Evolutionary conservation across 768 basidiomycete genomes (phyloP).

Genomic region (Cytidiella melzeri): DNA sequence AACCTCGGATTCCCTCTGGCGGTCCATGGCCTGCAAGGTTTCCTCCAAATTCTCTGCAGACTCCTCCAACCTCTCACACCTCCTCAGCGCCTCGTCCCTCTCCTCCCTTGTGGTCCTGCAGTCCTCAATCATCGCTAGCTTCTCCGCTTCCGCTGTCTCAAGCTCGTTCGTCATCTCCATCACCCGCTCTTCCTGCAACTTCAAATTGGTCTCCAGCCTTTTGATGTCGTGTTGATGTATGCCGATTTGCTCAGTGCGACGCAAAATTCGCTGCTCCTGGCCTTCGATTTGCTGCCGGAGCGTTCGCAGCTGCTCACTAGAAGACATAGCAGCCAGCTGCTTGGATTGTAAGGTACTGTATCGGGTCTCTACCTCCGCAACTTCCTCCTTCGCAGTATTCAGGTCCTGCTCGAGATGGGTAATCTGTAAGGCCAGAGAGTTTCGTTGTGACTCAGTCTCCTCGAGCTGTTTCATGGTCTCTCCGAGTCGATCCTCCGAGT

Average conservation of each 20-base stretch:
- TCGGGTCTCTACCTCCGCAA: conserved; percentile 51
- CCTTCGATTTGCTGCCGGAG: conserved; percentile 63
- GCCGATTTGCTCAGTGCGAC: conserved; percentile 69
- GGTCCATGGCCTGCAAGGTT: conserved; percentile 18
- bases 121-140: conserved; percentile 79
- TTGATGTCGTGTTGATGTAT: conserved; percentile 76
- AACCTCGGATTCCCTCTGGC: conserved; percentile 20
- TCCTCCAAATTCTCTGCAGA: conserved; percentile 44
- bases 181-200: conserved; percentile 69
- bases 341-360: conserved; percentile 59
- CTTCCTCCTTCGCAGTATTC: conserved; percentile 42
- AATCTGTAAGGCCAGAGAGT: conserved; percentile 58
- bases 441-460: conserved; percentile 57
- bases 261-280: conserved; percentile 55
- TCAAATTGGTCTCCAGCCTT: conserved; percentile 68
- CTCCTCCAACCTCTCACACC: conserved; percentile 57
- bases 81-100: conserved; percentile 54
- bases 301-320: conserved; percentile 45
- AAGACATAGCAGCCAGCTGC: conserved; percentile 59
- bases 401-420: conserved; percentile 60
- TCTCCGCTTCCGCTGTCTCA: conserved; percentile 59
- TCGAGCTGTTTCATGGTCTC: conserved; percentile 44
- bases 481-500: conserved; percentile 37
- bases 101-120: conserved; percentile 73
- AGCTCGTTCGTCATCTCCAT: conserved; percentile 65